Evolutionary conservation across 2,329 filamentous ascomycete species (phyloP).

Genomic region (Fusarium domesticum): DNA sequence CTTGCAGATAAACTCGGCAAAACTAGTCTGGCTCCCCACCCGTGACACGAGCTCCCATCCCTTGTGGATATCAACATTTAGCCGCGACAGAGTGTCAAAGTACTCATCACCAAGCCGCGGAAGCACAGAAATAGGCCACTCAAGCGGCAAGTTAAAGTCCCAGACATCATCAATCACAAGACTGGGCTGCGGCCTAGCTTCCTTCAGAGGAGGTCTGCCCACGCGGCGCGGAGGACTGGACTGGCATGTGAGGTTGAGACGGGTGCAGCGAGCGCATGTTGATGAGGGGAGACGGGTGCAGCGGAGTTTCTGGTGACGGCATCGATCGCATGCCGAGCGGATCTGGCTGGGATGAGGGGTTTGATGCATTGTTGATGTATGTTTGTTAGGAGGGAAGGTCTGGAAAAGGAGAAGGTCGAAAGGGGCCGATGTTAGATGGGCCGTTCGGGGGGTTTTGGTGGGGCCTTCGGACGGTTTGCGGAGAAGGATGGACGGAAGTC

Average conservation of each 20-base stretch:
- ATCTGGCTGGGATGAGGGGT: constrained; percentile 33
- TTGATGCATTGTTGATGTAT: constrained; percentile 11
- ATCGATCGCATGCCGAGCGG: constrained; percentile 34
- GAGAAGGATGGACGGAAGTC: not conserved
- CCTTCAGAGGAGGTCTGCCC: constrained; percentile 30
- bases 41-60: constrained; percentile 11
- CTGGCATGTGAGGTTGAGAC: constrained; percentile 30
- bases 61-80: constrained; percentile 24
- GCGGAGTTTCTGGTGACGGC: constrained; percentile 33
- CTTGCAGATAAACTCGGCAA: constrained; percentile 19
- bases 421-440: not conserved
- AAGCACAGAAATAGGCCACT: constrained; percentile 14
- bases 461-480: constrained; percentile 19
- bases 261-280: constrained; percentile 30
- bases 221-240: constrained; percentile 32
- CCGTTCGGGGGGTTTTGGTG: constrained; percentile 21
- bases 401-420: not conserved
- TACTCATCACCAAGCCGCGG: constrained; percentile 9
- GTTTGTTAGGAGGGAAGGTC: not conserved
- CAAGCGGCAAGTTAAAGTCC: constrained; percentile 16
- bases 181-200: not conserved
- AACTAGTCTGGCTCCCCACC: constrained; percentile 1
- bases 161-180: constrained; percentile 6
- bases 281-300: constrained; percentile 27
- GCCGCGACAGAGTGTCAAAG: constrained; percentile 22